A percentile compares a stretch with the other conserved stretches of the same genome.
Conservation (phyloP, 192 early-diverging fungal genomes). For the Mortierella alpina region DNA sequence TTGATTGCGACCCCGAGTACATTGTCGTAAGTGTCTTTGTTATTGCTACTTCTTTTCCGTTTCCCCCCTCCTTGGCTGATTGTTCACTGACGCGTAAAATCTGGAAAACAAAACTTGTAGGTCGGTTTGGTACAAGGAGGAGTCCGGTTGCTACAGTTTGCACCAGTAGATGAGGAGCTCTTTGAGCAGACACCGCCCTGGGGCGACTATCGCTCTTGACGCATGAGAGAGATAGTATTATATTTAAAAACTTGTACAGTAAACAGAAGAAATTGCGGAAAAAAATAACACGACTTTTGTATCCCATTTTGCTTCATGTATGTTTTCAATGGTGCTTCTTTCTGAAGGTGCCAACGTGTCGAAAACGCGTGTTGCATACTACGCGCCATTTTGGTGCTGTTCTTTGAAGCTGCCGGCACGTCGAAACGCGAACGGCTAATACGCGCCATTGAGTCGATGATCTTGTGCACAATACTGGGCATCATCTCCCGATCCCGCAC, state of each 20-base stretch:
- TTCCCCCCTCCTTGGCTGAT: not conserved
- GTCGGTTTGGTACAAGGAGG: constrained; percentile 49
- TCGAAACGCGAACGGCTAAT: no score
- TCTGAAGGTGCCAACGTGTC: no score
- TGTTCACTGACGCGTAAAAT: no score
- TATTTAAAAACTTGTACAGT: not conserved
- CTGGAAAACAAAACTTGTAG: not conserved
- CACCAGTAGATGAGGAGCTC: constrained; percentile 45
- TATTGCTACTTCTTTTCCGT: not conserved
- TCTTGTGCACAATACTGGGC: no score
- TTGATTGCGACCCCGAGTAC: constrained; percentile 52
- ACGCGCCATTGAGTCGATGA: no score
- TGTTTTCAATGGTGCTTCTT: no score
- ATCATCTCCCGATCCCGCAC: no score
- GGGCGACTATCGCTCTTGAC: not conserved
- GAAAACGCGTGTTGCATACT: no score
- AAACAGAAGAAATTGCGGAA: not conserved
- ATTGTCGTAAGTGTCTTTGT: constrained; percentile 31
- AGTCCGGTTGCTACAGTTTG: constrained; percentile 44
- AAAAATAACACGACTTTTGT: not conserved
- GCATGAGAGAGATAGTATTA: not conserved
- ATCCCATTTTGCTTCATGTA: no score
- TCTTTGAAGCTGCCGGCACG: not conserved
- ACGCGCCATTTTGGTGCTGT: not conserved
- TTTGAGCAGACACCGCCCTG: constrained; percentile 2